phyloP scores from a whole-genome alignment of 805 yeast species.

The Ogataea nitratoaversa region DNA sequence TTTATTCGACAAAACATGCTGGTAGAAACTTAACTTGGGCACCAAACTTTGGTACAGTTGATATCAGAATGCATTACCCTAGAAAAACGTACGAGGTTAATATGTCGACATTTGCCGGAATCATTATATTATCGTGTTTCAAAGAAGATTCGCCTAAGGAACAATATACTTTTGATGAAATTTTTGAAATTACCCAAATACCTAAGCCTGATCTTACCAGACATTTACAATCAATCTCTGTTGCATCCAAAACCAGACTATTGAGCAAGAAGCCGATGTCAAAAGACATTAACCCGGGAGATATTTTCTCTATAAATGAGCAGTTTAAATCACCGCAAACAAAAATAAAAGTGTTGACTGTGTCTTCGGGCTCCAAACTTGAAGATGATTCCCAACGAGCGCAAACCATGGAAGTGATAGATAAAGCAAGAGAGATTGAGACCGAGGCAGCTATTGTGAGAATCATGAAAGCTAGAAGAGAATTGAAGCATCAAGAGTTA shows the following conservation, averaged over 20 bases:
- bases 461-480: conserved; percentile 74
- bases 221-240: conserved; percentile 77
- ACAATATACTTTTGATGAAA: conserved; percentile 55
- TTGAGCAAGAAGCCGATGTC: conserved; percentile 71
- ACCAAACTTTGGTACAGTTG: conserved; percentile 79
- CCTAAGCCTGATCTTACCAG: conserved; percentile 71
- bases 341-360: conserved; percentile 73
- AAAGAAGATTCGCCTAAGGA: conserved; percentile 43
- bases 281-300: conserved; percentile 59
- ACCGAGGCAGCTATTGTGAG: conserved; percentile 85
- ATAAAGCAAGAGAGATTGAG: conserved; percentile 61
- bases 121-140: conserved; percentile 65
- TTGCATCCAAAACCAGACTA: conserved; percentile 78
- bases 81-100: conserved; percentile 71
- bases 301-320: conserved; percentile 63
- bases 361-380: conserved; percentile 40
- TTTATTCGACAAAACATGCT: conserved; percentile 46
- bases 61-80: conserved; percentile 66
- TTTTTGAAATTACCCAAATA: conserved; percentile 61
- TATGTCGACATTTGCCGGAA: conserved; percentile 77
- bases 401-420: conserved; percentile 52
- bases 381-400: conserved; percentile 53
- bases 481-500: conserved; percentile 58
- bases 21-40: conserved; percentile 74
- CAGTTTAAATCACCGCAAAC: conserved; percentile 64